Evolutionary conservation across 768 basidiomycete species (phyloP), one percentile per base, ranked within the genome.

Genomic region (Cystofilobasidium bisporidii): DNA sequence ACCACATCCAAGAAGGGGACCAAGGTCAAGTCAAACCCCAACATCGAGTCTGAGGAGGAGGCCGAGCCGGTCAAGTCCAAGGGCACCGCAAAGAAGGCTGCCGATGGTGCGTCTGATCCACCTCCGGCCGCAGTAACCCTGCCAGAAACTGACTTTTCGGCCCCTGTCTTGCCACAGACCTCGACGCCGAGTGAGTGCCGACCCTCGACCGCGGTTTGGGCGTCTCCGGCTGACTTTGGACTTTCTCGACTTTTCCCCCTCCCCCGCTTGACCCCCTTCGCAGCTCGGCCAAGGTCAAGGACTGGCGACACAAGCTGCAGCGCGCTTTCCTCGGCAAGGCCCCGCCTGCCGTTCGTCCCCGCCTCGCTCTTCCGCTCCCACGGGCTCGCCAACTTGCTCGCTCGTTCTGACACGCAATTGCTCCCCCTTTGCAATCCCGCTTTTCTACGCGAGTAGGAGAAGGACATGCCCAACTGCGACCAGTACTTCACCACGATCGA

Each of bases 261-360:
- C 30, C 22, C 17, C 22, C 14, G 14, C 26, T 22, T 22, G 53
- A 20, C 26, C n/a, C n/a, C n/a, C n/a, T n/a, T n/a, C 10, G 32
- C 58, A 69, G 68, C 58, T 64, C 68, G 28, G 45, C 33, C 20
- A 86, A 86, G 76, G 90, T 93, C 72, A 86, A 88, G 74, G 87
- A 89, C 67, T 94, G 92, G 91, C 82, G 93, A 71, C 91, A 94
- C 76, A 87, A 85, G 76, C 82, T 96, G 2, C 92, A 97, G 78
- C 88, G 91, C 76, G 87, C 84, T 0, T 87, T 91, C 79, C 75
- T 93, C 62, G 84, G 85, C 71, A 82, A 79, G 71, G 77, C 38
- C 36, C 68, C 62, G n/a, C 68, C 68, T 32, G 33, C 61, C 9
- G 67, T 68, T 17, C 43, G 67, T 61, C 47, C 3, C 41, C 24